Percentiles rank a stretch among this genome's conserved stretches.
Conservation (phyloP, 225 moss, liverwort and hornwort species). For the Pseudoscleropodium purum region DNA sequence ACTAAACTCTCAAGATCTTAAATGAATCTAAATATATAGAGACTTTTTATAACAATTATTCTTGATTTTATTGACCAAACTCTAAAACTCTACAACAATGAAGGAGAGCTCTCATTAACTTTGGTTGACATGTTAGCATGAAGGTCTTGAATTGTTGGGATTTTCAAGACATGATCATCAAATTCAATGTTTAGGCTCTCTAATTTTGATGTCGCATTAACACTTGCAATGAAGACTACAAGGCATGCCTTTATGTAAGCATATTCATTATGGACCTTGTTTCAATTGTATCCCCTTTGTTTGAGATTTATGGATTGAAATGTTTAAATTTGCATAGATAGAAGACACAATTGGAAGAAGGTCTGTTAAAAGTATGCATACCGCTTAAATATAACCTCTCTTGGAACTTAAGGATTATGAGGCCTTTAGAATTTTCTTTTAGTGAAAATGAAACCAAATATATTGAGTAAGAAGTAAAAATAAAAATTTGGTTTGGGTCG, state of each 20-base stretch:
- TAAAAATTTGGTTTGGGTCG: not conserved
- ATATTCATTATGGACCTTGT: not conserved
- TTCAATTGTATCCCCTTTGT: not conserved
- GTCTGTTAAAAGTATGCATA: not conserved
- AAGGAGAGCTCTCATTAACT: not conserved
- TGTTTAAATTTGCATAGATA: not conserved
- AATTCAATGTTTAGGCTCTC: not conserved
- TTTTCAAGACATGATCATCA: not conserved
- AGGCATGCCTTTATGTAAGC: not conserved
- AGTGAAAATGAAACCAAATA: not conserved
- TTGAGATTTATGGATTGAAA: not conserved
- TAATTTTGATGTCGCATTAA: not conserved
- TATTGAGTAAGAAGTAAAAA: not conserved
- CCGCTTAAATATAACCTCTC: not conserved
- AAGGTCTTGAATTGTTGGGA: not conserved
- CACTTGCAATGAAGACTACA: not conserved
- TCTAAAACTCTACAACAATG: not conserved
- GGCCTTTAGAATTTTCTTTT: not conserved
- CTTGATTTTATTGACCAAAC: not conserved
- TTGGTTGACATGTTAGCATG: fast-evolving
- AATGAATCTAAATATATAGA: not conserved
- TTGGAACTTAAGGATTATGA: not conserved
- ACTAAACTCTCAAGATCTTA: not conserved
- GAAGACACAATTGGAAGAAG: not conserved
- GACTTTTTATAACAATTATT: not conserved